These are phyloP conservation scores for Coemansia sp. DNA, from an alignment of 192 early-diverging fungal species.

Conservation along the genomic window DNA sequence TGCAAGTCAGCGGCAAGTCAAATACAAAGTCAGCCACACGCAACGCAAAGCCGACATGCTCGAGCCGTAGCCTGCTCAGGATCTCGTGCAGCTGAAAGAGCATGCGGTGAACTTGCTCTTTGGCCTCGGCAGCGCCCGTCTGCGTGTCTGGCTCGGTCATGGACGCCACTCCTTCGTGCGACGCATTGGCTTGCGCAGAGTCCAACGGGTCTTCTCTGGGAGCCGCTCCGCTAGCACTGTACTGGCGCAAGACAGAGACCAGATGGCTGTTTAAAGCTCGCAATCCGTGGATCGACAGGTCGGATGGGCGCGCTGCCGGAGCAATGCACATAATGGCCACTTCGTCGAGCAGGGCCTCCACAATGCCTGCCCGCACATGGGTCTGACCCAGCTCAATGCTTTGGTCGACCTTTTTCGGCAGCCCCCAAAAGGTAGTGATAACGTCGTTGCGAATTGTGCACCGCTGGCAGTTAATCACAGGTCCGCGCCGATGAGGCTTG, in stretches of 20 bases:
- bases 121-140: neutral
- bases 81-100: constrained; percentile 46
- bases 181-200: neutral
- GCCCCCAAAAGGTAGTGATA: constrained; percentile 51
- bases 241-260: constrained; percentile 21
- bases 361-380: constrained; percentile 39
- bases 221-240: neutral
- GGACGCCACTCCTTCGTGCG: neutral
- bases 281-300: constrained; percentile 23
- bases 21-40: constrained; percentile 36
- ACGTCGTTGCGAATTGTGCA: constrained; percentile 50
- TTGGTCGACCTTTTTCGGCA: constrained; percentile 49
- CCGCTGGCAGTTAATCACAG: constrained; percentile 32
- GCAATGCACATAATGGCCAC: constrained; percentile 33
- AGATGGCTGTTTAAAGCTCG: constrained; percentile 30
- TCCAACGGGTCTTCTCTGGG: neutral
- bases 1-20: constrained; percentile 40
- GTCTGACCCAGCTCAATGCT: constrained; percentile 34
- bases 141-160: neutral
- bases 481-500: constrained; percentile 35
- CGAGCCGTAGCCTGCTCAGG: constrained; percentile 44
- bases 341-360: constrained; percentile 45
- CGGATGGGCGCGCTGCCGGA: constrained; percentile 11
- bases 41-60: constrained; percentile 38
- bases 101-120: constrained; percentile 24